Percentiles rank a stretch among this genome's conserved stretches.
These are phyloP conservation scores for Limonium bicolor DNA, from an alignment of 148 eudicot genomes.

Conservation along the genomic window DNA sequence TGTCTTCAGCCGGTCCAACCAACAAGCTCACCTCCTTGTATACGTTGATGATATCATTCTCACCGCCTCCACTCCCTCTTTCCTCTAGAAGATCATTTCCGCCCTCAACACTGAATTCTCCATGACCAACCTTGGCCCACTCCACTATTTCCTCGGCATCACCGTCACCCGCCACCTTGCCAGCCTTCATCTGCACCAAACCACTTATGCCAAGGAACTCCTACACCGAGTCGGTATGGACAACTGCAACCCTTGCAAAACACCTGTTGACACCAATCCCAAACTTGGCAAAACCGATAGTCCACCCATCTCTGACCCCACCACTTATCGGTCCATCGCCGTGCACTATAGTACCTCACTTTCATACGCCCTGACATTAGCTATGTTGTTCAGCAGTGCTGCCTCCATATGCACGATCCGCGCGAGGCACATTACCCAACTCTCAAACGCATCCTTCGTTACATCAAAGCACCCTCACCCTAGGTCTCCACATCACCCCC, in stretches of 20 bases:
- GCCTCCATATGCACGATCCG: too few species aligned
- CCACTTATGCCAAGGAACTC: too few species aligned
- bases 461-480: neutral
- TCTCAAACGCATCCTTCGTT: neutral
- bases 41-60: neutral
- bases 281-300: too few species aligned
- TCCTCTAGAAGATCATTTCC: neutral
- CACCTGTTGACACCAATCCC: too few species aligned
- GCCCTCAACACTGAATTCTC: neutral
- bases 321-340: too few species aligned
- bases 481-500: neutral
- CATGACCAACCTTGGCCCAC: neutral
- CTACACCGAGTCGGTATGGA: too few species aligned
- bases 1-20: too few species aligned
- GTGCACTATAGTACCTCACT: neutral
- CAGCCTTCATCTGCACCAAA: neutral
- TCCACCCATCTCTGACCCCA: too few species aligned
- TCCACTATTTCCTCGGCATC: neutral
- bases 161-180: neutral
- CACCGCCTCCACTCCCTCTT: neutral
- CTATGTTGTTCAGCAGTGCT: too few species aligned
- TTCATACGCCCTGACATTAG: neutral
- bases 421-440: neutral
- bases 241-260: too few species aligned
- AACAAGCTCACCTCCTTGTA: neutral